Percentiles rank a stretch among this genome's conserved stretches.
phyloP scores from a whole-genome alignment of 371 early-diverging fungal species.

The Lichtheimia hyalospora region DNA sequence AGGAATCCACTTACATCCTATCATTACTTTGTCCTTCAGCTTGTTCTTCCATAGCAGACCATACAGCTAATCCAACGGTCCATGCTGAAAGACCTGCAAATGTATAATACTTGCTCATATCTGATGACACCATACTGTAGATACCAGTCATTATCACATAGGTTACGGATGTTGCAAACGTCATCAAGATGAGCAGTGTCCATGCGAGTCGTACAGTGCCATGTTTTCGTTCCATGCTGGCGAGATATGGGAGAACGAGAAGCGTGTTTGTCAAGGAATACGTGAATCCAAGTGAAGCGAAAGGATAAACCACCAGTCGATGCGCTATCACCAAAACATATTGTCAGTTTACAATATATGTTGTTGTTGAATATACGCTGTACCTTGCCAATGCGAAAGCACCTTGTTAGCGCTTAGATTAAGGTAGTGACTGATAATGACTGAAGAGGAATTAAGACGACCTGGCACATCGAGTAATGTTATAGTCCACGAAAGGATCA shows the following conservation, averaged over 20 bases:
- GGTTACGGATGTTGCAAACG: conserved; percentile 4
- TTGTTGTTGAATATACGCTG: too few relatives aligned
- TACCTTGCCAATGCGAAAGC: conserved; percentile 9
- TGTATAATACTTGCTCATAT: not conserved
- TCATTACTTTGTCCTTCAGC: conserved; percentile 12
- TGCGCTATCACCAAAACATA: conserved; percentile 14
- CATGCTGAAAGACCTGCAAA: conserved; percentile 25
- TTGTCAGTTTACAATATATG: not conserved
- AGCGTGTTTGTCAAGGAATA: conserved; percentile 16
- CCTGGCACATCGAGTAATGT: conserved; percentile 7
- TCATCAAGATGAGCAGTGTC: conserved; percentile 10
- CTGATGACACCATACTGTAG: not conserved
- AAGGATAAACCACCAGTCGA: conserved; percentile 19
- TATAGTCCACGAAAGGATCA: conserved; percentile 6
- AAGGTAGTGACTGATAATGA: conserved; percentile 3
- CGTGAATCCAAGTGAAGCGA: conserved; percentile 15
- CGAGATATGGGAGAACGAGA: conserved; percentile 18
- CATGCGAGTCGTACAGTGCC: conserved; percentile 17
- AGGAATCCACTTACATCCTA: conserved; percentile 26
- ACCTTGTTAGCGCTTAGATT: conserved; percentile 5
- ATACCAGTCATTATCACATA: conserved; percentile 2
- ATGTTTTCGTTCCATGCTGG: conserved; percentile 17
- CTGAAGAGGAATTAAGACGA: not conserved
- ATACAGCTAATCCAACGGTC: conserved; percentile 22
- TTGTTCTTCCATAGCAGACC: conserved; percentile 21